Base-by-base conservation (phyloP, 2,329 filamentous ascomycete species). In the Madurella mycetomatis region DNA sequence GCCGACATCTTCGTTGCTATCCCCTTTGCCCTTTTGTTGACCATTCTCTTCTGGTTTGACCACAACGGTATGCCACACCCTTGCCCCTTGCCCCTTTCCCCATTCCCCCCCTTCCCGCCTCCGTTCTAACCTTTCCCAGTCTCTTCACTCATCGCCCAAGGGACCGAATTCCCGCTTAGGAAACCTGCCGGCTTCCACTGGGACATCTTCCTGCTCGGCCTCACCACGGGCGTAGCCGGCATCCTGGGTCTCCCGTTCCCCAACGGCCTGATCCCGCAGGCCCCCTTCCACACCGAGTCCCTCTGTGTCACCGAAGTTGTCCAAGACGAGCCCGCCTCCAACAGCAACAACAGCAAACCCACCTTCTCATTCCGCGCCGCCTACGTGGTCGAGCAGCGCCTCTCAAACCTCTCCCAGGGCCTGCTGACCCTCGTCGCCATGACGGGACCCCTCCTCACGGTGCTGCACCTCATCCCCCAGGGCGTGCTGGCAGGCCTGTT, bases 41-140 rank as follows among this genome's bases (percentile, higher is more conserved):
- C 90, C 0, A 84, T 95, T 18, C 73, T 95, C 4, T 95, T 95
- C 67, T 95, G 87, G 74, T 95, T 94, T 67, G 90, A 95, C 65
- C 90, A 95, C 66, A 95, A 94, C 62, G 86, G 86, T 88, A 73
- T 57, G 74, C 60, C 5, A 47, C 3, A 40, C 9, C 44, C 25
- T 25, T 25, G 25, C 25, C 25, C 9, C 39, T 46, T 31, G 5
- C 40, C 8, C 15, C 37, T 39, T 34, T 8, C 42, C 9, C 11
- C n/a, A n/a, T n/a, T n/a, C n/a, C 5, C 40, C 8, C 15, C 37
- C 43, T 34, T 8, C 42, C 9, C 11, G 31, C 25, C 12, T 41
- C n/a, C 19, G n/a, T 41, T 39, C 32, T 41, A 41, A 42, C 30
- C 34, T 12, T 16, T 11, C 16, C 3, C 9, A 88, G 88, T 92